Conservation (phyloP, 305 asterid species). For the Rubia peregrina region DNA sequence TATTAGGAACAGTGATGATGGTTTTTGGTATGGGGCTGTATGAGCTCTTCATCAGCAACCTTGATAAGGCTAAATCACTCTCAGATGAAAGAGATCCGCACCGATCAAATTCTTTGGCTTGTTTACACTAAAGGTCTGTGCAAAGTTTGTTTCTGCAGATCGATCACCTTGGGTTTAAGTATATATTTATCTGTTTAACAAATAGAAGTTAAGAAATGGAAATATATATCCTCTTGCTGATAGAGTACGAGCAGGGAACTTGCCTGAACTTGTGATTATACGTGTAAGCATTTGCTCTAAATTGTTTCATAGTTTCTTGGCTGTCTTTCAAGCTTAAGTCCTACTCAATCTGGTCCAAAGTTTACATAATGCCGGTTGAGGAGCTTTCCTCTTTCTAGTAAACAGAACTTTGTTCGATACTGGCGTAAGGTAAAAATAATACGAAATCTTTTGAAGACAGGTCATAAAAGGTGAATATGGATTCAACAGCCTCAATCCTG, state of each 20-base stretch:
- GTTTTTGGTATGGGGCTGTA: conserved; percentile 94
- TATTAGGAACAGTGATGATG: conserved; percentile 90
- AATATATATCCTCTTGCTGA: neutral
- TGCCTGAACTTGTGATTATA: neutral
- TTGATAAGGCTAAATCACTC: conserved; percentile 47
- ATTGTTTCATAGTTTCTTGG: neutral
- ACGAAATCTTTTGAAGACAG: neutral
- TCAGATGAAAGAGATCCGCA: conserved; percentile 36
- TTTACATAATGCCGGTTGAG: neutral
- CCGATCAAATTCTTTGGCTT: conserved; percentile 66
- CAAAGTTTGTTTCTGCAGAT: neutral
- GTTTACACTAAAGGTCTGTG: conserved; percentile 69
- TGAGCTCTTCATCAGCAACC: conserved; percentile 92
- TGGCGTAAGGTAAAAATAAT: neutral
- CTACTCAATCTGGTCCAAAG: neutral
- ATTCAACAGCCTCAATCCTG: neutral
- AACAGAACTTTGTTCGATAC: neutral
- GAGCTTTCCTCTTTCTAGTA: neutral
- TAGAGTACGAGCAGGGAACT: neutral
- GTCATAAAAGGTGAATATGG: neutral
- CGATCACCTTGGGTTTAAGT: neutral
- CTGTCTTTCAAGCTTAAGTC: neutral
- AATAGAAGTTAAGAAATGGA: neutral
- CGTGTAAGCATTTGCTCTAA: neutral
- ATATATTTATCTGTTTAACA: neutral